Evolutionary conservation across 805 yeast species (phyloP), one percentile per base, ranked within the genome.

Genomic region (Sungouiozyma ichnusensis): DNA sequence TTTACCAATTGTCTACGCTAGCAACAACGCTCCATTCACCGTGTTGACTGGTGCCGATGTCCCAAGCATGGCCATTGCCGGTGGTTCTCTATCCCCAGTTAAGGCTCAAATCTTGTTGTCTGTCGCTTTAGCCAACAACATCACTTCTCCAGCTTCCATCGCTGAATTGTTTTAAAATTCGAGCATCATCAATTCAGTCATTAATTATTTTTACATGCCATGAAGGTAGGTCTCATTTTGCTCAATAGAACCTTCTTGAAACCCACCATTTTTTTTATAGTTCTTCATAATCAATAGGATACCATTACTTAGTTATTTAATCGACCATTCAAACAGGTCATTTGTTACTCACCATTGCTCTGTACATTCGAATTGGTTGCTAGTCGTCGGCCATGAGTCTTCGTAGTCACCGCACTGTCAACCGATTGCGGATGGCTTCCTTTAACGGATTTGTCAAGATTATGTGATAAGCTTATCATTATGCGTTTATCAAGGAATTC

Each of bases 61-160:
- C 29, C 63, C 63, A 43, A 37, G 27, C 1, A 51, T 51, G 24
- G 50, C 63, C 14, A 48, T 59, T 39, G 57, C 56, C 20, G 64
- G 58, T 34, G 64, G 64, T 41, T 48, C 48, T 45, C 45, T 61
- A 43, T 49, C 60, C 34, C 63, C 64, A 38, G 41, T 48, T 18
- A 53, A 60, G 48, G 60, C 64, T 32, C 63, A 60, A 46, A 39
- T 61, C 32, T 48, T 61, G 40, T 47, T 57, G 39, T 43, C 59
- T 15, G 49, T 61, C 33, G 64, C 63, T 36, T 45, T 51, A 14
- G 52, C 52, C 39, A 58, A 60, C 40, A 51, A 48, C 40, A 58
- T 54, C 41, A 45, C 49, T 33, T 37, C 18, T 24, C 8, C 39
- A 4, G 17, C 35, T 29, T 31, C 36, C 14, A 17, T 42, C 17